phyloP scores from a whole-genome alignment of 225 moss, liverwort and hornwort species.

The Neckera pumila region DNA sequence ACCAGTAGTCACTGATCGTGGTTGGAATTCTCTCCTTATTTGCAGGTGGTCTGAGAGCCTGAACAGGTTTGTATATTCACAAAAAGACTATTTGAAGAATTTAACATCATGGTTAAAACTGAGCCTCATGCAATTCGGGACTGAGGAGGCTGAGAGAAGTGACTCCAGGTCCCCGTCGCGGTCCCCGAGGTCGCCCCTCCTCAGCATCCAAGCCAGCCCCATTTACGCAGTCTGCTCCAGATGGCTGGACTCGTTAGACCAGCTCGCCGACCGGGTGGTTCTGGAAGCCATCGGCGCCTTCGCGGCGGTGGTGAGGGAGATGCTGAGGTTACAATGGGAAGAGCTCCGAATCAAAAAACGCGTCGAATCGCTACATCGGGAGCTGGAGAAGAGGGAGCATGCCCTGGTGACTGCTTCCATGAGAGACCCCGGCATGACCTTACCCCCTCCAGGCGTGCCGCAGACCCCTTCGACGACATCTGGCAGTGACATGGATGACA shows the following conservation, averaged over 20 bases:
- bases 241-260: constrained; percentile 54
- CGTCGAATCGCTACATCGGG: constrained; percentile 43
- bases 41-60: constrained; percentile 43
- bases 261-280: constrained; percentile 51
- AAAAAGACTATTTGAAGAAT: constrained; percentile 53
- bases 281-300: constrained; percentile 54
- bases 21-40: not conserved
- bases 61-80: constrained; percentile 29
- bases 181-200: constrained; percentile 22
- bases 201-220: constrained; percentile 19
- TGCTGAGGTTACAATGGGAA: constrained; percentile 58
- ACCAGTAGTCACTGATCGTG: not conserved
- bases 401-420: constrained; percentile 14
- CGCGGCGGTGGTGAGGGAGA: constrained; percentile 51
- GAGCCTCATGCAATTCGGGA: constrained; percentile 55
- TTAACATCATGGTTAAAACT: constrained; percentile 55
- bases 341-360: constrained; percentile 59
- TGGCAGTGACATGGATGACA: constrained; percentile 41
- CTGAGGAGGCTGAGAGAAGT: constrained; percentile 31
- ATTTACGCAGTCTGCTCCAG: constrained; percentile 48
- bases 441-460: constrained; percentile 3
- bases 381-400: constrained; percentile 47
- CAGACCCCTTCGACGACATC: constrained; percentile 40
- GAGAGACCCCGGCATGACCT: constrained; percentile 19
- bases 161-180: constrained; percentile 33